Evolutionary conservation across 148 eudicot species (phyloP).

Genomic region (Amaranthus palmeri): DNA sequence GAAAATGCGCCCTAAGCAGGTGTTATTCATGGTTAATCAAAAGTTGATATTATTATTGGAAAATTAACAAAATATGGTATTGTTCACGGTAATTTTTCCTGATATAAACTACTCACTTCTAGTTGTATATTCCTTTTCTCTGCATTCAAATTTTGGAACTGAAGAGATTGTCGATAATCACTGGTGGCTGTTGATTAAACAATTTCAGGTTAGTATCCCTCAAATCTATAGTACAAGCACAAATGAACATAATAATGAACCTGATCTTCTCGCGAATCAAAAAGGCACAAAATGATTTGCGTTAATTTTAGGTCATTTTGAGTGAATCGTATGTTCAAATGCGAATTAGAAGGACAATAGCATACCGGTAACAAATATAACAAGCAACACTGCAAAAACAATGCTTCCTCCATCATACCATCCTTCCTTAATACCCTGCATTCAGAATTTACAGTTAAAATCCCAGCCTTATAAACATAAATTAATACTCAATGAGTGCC

Average conservation of each 20-base stretch:
- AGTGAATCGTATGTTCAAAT: too few relatives aligned
- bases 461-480: background rate
- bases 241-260: too few relatives aligned
- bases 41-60: too few relatives aligned
- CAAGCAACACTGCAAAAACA: constrained; percentile 84
- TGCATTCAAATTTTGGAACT: constrained; percentile 77
- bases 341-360: background rate
- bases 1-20: too few relatives aligned
- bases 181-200: constrained; percentile 50
- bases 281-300: background rate
- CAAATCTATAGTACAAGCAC: too few relatives aligned
- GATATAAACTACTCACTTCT: constrained; percentile 42
- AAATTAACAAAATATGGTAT: too few relatives aligned
- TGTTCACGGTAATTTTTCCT: too few relatives aligned
- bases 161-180: constrained; percentile 88
- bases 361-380: constrained; percentile 74
- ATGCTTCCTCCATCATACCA: constrained; percentile 99
- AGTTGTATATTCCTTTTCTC: constrained; percentile 80
- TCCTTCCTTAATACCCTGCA: constrained; percentile 70
- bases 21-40: too few relatives aligned
- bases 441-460: constrained; percentile 7
- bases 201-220: background rate
- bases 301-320: too few relatives aligned
- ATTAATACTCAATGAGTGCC: too few relatives aligned
- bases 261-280: too few relatives aligned